Percentiles rank a stretch among this genome's conserved stretches.
These are phyloP conservation scores for Protoeuglena noctilucae DNA, from an alignment of 139 green algal species.

Conservation along the genomic window DNA sequence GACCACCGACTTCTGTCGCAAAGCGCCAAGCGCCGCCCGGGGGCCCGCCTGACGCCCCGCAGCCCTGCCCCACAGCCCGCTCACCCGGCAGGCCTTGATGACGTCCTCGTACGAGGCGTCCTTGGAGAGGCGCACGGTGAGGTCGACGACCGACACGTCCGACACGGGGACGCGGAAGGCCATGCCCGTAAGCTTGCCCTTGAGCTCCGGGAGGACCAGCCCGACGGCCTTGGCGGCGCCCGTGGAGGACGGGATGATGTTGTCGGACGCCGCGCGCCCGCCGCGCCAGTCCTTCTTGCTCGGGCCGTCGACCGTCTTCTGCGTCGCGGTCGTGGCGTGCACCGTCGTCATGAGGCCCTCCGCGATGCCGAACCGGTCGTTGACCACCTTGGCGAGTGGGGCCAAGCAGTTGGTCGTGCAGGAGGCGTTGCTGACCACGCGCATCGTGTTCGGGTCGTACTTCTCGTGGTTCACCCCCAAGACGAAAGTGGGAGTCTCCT, in stretches of 20 bases:
- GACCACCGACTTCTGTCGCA: too few relatives aligned
- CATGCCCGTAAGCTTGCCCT: constrained; percentile 98
- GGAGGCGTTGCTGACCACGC: constrained; percentile 78
- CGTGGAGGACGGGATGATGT: constrained; percentile 97
- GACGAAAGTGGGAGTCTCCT: constrained; percentile 89
- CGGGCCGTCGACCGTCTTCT: constrained; percentile 90
- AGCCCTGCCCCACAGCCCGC: too few relatives aligned
- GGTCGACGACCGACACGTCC: constrained; percentile 92
- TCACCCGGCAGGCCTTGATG: too few relatives aligned
- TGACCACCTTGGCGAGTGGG: constrained; percentile 77
- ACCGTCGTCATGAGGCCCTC: constrained; percentile 65
- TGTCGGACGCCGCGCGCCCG: constrained; percentile 64
- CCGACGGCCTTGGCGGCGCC: constrained; percentile 78
- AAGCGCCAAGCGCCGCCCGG: too few relatives aligned
- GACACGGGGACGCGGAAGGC: constrained; percentile 89
- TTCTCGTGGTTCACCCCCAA: constrained; percentile 84
- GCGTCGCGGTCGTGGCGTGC: constrained; percentile 77
- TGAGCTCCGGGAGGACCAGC: constrained; percentile 82
- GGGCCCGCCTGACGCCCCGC: too few relatives aligned
- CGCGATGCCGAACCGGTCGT: constrained; percentile 70
- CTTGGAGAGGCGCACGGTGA: constrained; percentile 80
- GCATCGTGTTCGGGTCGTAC: constrained; percentile 55
- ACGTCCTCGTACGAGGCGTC: constrained; percentile 78
- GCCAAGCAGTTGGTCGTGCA: constrained; percentile 97
- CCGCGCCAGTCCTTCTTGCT: constrained; percentile 94